Conservation (phyloP, 176 grass and related monocot genomes). For the Eragrostis curvula region DNA sequence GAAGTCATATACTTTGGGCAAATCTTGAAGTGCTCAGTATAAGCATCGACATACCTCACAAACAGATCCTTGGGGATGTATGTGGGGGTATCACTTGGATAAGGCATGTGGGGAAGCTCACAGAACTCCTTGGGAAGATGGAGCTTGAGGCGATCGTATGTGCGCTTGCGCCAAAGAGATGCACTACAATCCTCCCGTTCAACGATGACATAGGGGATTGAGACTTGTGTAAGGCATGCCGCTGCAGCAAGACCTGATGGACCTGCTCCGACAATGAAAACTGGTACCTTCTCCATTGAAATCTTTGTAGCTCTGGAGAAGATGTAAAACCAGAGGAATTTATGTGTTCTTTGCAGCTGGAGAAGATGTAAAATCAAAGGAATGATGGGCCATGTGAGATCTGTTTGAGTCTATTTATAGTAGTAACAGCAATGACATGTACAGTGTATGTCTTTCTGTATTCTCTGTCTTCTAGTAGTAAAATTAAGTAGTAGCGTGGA, state of each 20-base stretch:
- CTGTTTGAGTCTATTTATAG: constrained; percentile 9
- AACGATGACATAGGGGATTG: constrained; percentile 39
- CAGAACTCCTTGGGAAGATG: constrained; percentile 70
- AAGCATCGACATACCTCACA: constrained; percentile 60
- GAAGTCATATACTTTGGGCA: constrained; percentile 18
- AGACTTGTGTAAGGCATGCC: constrained; percentile 44
- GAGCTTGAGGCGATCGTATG: constrained; percentile 73
- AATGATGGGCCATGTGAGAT: background rate
- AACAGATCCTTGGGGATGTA: constrained; percentile 56
- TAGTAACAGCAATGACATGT: background rate
- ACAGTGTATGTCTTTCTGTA: background rate
- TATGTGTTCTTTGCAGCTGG: background rate
- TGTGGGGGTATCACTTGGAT: constrained; percentile 34
- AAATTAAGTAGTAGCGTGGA: background rate
- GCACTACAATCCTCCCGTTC: constrained; percentile 64
- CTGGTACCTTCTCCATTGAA: constrained; percentile 40
- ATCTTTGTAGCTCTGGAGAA: background rate
- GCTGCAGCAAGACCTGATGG: constrained; percentile 60
- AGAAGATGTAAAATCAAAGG: background rate
- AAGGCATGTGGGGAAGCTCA: constrained; percentile 58
- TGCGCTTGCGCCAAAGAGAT: constrained; percentile 55
- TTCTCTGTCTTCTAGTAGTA: background rate
- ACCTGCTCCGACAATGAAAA: constrained; percentile 65
- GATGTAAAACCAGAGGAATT: background rate
- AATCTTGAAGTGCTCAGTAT: constrained; percentile 46